Evolutionary conservation across 768 basidiomycete genomes (phyloP).

Genomic region (Filobasidium wieringae): DNA sequence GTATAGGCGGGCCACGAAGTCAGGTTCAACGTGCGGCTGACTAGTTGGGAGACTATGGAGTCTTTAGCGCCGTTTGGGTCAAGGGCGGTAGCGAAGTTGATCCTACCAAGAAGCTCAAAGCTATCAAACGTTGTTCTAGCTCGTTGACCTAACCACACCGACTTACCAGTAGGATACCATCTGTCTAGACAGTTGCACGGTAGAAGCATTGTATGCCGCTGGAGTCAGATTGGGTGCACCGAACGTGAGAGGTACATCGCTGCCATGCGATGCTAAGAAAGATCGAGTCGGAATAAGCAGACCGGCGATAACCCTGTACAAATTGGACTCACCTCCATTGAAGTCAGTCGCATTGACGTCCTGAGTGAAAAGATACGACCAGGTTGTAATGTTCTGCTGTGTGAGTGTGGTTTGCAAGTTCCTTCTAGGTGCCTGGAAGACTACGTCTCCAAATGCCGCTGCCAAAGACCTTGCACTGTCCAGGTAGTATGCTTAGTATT

Average conservation of each 20-base stretch:
- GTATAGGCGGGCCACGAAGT: slow-evolving; percentile 25
- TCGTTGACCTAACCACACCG: slow-evolving; percentile 16
- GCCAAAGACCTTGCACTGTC: slow-evolving; percentile 24
- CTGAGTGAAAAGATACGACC: slow-evolving; percentile 32
- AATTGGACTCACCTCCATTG: slow-evolving; percentile 17
- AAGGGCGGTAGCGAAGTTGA: slow-evolving; percentile 32
- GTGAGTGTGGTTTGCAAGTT: slow-evolving; percentile 24
- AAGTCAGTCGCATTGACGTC: slow-evolving; percentile 8
- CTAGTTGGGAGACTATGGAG: slow-evolving; percentile 2
- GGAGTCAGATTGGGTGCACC: slow-evolving; percentile 10
- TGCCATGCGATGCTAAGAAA: slow-evolving; percentile 19
- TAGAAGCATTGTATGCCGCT: slow-evolving; percentile 15
- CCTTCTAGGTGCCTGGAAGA: slow-evolving; percentile 28
- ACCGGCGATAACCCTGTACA: background rate
- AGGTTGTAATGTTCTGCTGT: slow-evolving; percentile 18
- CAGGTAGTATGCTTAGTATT: background rate
- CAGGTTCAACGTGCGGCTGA: slow-evolving; percentile 11
- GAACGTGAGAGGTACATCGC: slow-evolving; percentile 18
- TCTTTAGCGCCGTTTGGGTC: slow-evolving; percentile 19
- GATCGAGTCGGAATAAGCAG: background rate
- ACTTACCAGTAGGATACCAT: slow-evolving; percentile 34
- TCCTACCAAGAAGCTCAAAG: slow-evolving; percentile 7
- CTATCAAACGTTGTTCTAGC: background rate
- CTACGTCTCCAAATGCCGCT: slow-evolving; percentile 26
- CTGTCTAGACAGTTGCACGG: slow-evolving; percentile 16